Percentiles rank a stretch among this genome's conserved stretches.
Conservation (phyloP, 805 yeast species). For the Starmerella bombicola region DNA sequence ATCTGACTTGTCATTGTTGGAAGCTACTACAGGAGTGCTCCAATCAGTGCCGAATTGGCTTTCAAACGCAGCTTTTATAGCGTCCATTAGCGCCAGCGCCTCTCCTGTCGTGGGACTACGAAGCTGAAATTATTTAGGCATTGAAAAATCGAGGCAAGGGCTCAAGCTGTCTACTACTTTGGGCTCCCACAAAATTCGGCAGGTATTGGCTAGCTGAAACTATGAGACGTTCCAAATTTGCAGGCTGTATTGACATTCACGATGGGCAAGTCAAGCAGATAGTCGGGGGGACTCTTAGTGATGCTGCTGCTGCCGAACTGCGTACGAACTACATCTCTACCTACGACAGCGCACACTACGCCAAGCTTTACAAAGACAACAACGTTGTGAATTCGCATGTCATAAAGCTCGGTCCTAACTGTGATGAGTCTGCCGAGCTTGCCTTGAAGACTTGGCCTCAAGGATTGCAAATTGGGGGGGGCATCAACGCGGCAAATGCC, state of each 20-base stretch:
- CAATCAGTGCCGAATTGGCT: slow-evolving; percentile 28
- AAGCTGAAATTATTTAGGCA: no score
- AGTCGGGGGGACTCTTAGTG: slow-evolving; percentile 74
- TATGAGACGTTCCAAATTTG: slow-evolving; percentile 34
- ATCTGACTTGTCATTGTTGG: neutral
- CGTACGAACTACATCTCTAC: slow-evolving; percentile 69
- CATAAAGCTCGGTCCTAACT: slow-evolving; percentile 74
- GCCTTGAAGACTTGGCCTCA: slow-evolving; percentile 69
- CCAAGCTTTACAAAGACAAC: slow-evolving; percentile 50
- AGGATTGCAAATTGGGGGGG: slow-evolving; percentile 82
- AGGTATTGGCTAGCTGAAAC: no score
- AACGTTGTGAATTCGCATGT: slow-evolving; percentile 73
- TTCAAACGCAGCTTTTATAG: slow-evolving; percentile 27
- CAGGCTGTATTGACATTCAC: slow-evolving; percentile 94
- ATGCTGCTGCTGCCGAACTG: slow-evolving; percentile 31
- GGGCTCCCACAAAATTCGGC: no score
- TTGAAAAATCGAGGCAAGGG: no score
- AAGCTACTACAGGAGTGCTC: slow-evolving; percentile 20
- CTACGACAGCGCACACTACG: slow-evolving; percentile 63
- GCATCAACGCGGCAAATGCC: slow-evolving; percentile 67
- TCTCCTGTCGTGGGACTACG: neutral
- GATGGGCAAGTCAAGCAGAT: slow-evolving; percentile 92
- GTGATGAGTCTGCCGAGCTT: slow-evolving; percentile 68
- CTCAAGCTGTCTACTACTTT: no score
- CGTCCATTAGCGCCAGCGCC: slow-evolving; percentile 10